Conservation (phyloP, 2,329 filamentous ascomycete species). For the Thelonectria blattea region DNA sequence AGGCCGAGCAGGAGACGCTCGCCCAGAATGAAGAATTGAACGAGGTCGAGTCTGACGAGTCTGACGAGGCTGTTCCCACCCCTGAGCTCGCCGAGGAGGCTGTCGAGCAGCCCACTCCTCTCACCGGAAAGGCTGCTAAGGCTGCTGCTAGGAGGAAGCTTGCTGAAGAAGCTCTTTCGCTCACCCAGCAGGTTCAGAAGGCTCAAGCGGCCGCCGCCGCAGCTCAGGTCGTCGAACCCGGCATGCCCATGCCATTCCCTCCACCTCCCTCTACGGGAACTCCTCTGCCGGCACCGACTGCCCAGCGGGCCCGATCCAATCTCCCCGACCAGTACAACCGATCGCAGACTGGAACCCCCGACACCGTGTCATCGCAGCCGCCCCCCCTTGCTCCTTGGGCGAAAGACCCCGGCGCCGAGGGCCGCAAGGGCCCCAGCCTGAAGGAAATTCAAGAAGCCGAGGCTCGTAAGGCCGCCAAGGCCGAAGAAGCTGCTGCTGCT, state of each 20-base stretch:
- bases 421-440: constrained; percentile 84
- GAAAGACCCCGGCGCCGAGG: constrained; percentile 74
- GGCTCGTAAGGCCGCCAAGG: constrained; percentile 88
- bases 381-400: constrained; percentile 94
- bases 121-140: constrained; percentile 37
- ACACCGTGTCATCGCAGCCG: constrained; percentile 55
- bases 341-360: constrained; percentile 81
- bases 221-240: constrained; percentile 57
- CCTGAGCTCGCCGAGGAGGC: constrained; percentile 25
- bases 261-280: constrained; percentile 71
- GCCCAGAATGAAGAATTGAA: constrained; percentile 39
- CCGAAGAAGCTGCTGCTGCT: constrained; percentile 80
- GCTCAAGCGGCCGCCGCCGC: constrained; percentile 59
- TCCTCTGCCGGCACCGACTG: constrained; percentile 85
- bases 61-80: constrained; percentile 17
- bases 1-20: constrained; percentile 53
- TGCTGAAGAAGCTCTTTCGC: constrained; percentile 59
- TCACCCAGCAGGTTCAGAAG: constrained; percentile 86
- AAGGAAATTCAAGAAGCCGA: constrained; percentile 98
- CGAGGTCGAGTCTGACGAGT: constrained; percentile 44
- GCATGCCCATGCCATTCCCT: constrained; percentile 78
- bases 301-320: constrained; percentile 83
- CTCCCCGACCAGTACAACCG: constrained; percentile 76
- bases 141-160: constrained; percentile 42
- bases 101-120: constrained; percentile 17